Conservation (phyloP, 2,329 filamentous ascomycete species). For the Fusarium chaquense region DNA sequence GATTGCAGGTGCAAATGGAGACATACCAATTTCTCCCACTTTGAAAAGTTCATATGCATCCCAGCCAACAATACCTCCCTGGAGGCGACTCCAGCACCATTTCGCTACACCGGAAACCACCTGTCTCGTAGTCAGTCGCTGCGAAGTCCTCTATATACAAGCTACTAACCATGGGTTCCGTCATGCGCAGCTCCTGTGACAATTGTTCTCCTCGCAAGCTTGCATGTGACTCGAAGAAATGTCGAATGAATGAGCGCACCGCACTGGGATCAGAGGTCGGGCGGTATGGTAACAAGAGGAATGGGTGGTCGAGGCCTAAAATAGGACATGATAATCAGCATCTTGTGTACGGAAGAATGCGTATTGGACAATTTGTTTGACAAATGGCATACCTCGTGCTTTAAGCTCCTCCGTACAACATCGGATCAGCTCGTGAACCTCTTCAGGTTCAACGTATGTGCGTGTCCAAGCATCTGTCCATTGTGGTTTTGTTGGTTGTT, state of each 20-base stretch:
- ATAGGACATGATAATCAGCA: slow-evolving; percentile 40
- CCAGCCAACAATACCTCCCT: slow-evolving; percentile 94
- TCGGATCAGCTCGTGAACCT: slow-evolving; percentile 87
- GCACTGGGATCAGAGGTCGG: slow-evolving; percentile 92
- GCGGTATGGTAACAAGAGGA: slow-evolving; percentile 93
- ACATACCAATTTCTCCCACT: slow-evolving; percentile 86
- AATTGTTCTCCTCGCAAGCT: slow-evolving; percentile 76
- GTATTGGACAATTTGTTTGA: slow-evolving; percentile 10
- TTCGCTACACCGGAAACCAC: slow-evolving; percentile 94
- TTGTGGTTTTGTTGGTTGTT: slow-evolving; percentile 74
- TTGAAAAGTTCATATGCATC: slow-evolving; percentile 97
- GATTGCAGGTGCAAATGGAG: slow-evolving; percentile 1
- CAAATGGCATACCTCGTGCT: slow-evolving; percentile 78
- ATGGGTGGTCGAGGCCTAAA: slow-evolving; percentile 87
- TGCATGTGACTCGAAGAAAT: slow-evolving; percentile 83
- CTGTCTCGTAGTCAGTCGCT: slow-evolving; percentile 60
- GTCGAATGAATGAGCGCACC: slow-evolving; percentile 90
- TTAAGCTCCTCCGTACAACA: slow-evolving; percentile 93
- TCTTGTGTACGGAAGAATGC: slow-evolving; percentile 4
- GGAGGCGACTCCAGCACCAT: slow-evolving; percentile 97
- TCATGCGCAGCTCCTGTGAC: slow-evolving; percentile 88
- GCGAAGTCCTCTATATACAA: neutral
- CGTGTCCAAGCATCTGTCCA: slow-evolving; percentile 93
- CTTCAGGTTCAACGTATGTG: slow-evolving; percentile 84
- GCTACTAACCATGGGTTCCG: slow-evolving; percentile 85